Conservation (phyloP, 164 flowering plant genomes). For the grape (Vitis vinifera) region ASM3070453v1 NC_081816.1:5154001-5154500, state of each 20-base stretch:
- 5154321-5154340: conserved; percentile 54
- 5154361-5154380: not conserved
- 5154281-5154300: conserved; percentile 38
- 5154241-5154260: conserved; percentile 79
- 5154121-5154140: not conserved
- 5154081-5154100: not conserved
- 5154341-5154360: not conserved
- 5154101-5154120: not conserved
- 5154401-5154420: too few species aligned
- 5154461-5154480: conserved; percentile 39
- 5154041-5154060: conserved; percentile 41
- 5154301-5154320: conserved; percentile 42
- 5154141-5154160: not conserved
- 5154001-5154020: conserved; percentile 38
- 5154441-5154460: conserved; percentile 27
- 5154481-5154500: conserved; percentile 42
- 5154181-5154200: not conserved
- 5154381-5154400: not conserved
- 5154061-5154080: conserved; percentile 23
- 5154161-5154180: not conserved
- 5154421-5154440: conserved; percentile 20
- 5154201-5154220: conserved; percentile 14
- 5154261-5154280: conserved; percentile 81
- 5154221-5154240: conserved; percentile 80
- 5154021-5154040: conserved; percentile 54